These are phyloP conservation scores for Adiantum capillusveneris DNA, from an alignment of 75 land plant species.

Conservation along the genomic window DNA sequence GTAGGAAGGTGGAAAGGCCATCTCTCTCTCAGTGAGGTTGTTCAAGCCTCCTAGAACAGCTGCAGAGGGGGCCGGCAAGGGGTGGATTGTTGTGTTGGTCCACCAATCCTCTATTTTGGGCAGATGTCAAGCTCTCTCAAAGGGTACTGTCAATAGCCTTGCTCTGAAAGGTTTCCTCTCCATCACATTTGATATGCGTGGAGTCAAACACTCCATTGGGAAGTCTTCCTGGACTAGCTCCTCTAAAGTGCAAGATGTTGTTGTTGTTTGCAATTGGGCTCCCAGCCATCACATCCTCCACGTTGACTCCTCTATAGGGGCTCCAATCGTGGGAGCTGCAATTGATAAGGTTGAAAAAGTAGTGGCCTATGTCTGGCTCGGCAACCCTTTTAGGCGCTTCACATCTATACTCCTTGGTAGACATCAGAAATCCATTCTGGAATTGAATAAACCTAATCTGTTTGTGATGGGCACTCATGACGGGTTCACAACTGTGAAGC, in stretches of 20 bases:
- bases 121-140: conserved; percentile 72
- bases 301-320: conserved; percentile 94
- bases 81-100: conserved; percentile 59
- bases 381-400: conserved; percentile 78
- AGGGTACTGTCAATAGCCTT: conserved; percentile 55
- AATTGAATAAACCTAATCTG: conserved; percentile 77
- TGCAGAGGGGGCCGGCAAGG: background rate
- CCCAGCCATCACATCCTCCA: conserved; percentile 48
- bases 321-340: conserved; percentile 90
- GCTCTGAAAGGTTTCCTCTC: conserved; percentile 42
- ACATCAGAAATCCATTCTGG: conserved; percentile 63
- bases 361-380: conserved; percentile 84
- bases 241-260: conserved; percentile 74
- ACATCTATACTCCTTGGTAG: conserved; percentile 85
- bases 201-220: conserved; percentile 79
- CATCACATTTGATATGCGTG: conserved; percentile 86
- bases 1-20: conserved; percentile 42
- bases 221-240: conserved; percentile 67
- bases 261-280: conserved; percentile 80
- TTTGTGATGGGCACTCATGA: conserved; percentile 96
- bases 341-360: conserved; percentile 71
- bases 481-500: conserved; percentile 94
- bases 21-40: conserved; percentile 44
- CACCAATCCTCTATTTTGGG: conserved; percentile 81
- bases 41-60: conserved; percentile 40